A percentile compares a stretch with the other conserved stretches of the same genome.
phyloP scores from a whole-genome alignment of 2,329 filamentous ascomycete genomes.

The Elsinoe ampelina region DNA sequence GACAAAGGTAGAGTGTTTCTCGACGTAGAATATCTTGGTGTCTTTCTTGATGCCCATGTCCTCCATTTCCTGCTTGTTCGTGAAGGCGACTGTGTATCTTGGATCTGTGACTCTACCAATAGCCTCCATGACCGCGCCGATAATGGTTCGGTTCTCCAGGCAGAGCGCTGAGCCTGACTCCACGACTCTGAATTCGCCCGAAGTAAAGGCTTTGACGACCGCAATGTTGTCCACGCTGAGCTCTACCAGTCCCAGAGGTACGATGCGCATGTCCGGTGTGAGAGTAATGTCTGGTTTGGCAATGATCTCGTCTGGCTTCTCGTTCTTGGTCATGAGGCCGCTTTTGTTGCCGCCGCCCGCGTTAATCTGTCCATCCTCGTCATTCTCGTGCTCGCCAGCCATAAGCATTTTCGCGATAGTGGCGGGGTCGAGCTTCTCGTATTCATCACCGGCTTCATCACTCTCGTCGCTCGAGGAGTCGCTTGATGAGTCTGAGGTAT shows the following conservation, averaged over 20 bases:
- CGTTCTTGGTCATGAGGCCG: slow-evolving; percentile 71
- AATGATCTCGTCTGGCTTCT: slow-evolving; percentile 44
- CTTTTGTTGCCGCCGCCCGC: slow-evolving; percentile 37
- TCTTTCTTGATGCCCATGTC: slow-evolving; percentile 59
- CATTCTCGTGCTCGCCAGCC: slow-evolving; percentile 69
- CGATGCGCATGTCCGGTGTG: slow-evolving; percentile 65
- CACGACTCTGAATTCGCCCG: slow-evolving; percentile 75
- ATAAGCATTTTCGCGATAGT: slow-evolving; percentile 80
- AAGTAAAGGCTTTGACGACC: slow-evolving; percentile 67
- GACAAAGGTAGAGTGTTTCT: slow-evolving; percentile 68
- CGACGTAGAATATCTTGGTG: slow-evolving; percentile 68
- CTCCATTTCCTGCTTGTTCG: slow-evolving; percentile 56
- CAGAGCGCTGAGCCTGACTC: slow-evolving; percentile 79
- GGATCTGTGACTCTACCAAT: slow-evolving; percentile 80
- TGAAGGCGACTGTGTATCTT: slow-evolving; percentile 73
- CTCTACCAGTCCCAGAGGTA: slow-evolving; percentile 65
- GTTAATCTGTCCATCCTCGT: slow-evolving; percentile 57
- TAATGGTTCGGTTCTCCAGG: slow-evolving; percentile 60
- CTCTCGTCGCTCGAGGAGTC: slow-evolving; percentile 44
- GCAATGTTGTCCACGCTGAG: slow-evolving; percentile 69
- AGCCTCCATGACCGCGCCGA: slow-evolving; percentile 75
- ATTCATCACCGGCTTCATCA: slow-evolving; percentile 48
- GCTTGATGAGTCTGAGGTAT: slow-evolving; percentile 33
- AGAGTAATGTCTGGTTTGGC: slow-evolving; percentile 68
- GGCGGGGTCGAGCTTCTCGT: slow-evolving; percentile 67